Evolutionary conservation across 805 yeast genomes (phyloP).

Genomic region (Pichia eremophila): DNA sequence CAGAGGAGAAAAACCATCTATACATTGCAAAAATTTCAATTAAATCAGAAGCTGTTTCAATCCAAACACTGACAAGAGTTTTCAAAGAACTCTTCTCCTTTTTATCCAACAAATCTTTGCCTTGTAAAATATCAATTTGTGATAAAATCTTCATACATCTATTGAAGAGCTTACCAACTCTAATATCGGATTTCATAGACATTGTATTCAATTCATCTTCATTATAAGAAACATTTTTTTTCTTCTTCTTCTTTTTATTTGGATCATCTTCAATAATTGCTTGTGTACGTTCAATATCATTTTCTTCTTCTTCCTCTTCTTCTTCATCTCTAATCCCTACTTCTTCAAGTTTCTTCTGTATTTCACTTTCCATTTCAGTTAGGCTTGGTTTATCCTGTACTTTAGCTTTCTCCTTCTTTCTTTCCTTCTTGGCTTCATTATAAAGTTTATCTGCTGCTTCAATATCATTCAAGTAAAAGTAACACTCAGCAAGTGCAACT

Average conservation of each 20-base stretch:
- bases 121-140: slow-evolving; percentile 25
- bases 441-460: slow-evolving; percentile 47
- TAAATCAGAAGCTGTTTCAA: slow-evolving; percentile 71
- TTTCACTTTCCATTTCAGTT: background rate
- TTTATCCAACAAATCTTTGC: slow-evolving; percentile 17
- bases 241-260: slow-evolving; percentile 15
- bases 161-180: slow-evolving; percentile 37
- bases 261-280: slow-evolving; percentile 28
- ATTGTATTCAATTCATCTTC: slow-evolving; percentile 21
- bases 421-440: slow-evolving; percentile 41
- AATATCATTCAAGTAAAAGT: slow-evolving; percentile 53
- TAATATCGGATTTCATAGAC: slow-evolving; percentile 23
- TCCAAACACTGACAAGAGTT: slow-evolving; percentile 63
- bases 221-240: slow-evolving; percentile 14
- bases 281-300: slow-evolving; percentile 14
- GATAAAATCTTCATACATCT: slow-evolving; percentile 42
- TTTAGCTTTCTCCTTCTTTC: slow-evolving; percentile 24
- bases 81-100: slow-evolving; percentile 24
- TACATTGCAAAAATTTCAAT: slow-evolving; percentile 76
- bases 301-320: slow-evolving; percentile 10
- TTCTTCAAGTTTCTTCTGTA: slow-evolving; percentile 2
- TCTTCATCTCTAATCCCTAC: slow-evolving; percentile 14
- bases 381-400: too few species aligned
- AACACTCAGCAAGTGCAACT: slow-evolving; percentile 73
- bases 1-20: slow-evolving; percentile 69